phyloP scores from a whole-genome alignment of 805 yeast genomes.

The Starmerella scarabaei region DNA sequence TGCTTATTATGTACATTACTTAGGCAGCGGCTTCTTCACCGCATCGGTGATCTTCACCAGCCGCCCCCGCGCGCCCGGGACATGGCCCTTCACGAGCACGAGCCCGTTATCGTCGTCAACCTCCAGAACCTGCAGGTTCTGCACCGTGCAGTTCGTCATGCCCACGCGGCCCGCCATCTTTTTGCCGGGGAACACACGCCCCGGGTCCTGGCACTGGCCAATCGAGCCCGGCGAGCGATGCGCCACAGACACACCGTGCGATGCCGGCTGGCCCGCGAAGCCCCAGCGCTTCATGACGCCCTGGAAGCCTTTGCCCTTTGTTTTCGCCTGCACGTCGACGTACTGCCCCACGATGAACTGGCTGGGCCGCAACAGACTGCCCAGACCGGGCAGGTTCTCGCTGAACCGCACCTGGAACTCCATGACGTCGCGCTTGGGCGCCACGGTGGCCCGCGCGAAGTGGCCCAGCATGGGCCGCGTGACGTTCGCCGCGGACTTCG shows the following conservation, averaged over 20 bases:
- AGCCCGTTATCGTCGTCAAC: slow-evolving; percentile 73
- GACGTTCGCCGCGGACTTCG: slow-evolving; percentile 47
- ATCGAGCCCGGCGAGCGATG: slow-evolving; percentile 96
- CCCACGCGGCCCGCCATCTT: slow-evolving; percentile 99
- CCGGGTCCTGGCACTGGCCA: slow-evolving; percentile 92
- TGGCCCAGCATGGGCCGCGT: slow-evolving; percentile 59
- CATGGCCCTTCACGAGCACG: slow-evolving; percentile 72
- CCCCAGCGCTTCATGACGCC: slow-evolving; percentile 97
- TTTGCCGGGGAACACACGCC: slow-evolving; percentile 90
- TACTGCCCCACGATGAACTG: slow-evolving; percentile 72
- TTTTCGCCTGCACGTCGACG: slow-evolving; percentile 64
- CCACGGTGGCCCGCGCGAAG: slow-evolving; percentile 62
- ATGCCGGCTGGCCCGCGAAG: slow-evolving; percentile 75
- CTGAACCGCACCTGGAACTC: slow-evolving; percentile 71
- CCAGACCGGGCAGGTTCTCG: slow-evolving; percentile 56
- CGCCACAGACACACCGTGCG: slow-evolving; percentile 89
- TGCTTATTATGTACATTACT: slow-evolving; percentile 11
- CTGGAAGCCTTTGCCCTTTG: slow-evolving; percentile 92
- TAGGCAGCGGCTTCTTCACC: slow-evolving; percentile 29
- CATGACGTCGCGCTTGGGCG: slow-evolving; percentile 62
- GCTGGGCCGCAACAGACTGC: slow-evolving; percentile 68
- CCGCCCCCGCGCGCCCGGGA: slow-evolving; percentile 77
- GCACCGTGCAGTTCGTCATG: slow-evolving; percentile 54
- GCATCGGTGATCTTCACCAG: slow-evolving; percentile 71
- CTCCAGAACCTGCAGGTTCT: slow-evolving; percentile 63